A percentile compares a stretch with the other conserved stretches of the same genome.
Evolutionary conservation across 768 basidiomycete species (phyloP).

Genomic region (Leucocoprinus birnbaumii): DNA sequence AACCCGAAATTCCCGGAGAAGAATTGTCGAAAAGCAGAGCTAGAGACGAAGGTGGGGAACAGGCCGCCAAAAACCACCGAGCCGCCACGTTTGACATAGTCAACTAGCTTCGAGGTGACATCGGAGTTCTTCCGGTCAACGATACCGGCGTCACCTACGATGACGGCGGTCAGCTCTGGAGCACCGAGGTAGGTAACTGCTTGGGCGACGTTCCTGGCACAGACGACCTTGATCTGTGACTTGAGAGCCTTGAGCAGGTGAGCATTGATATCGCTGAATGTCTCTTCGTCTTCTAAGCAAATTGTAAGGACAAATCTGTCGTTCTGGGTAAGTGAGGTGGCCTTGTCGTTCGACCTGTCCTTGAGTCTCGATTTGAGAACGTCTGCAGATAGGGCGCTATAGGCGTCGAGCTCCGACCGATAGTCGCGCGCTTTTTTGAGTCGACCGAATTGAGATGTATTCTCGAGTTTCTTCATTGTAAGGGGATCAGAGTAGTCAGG

Average conservation of each 20-base stretch:
- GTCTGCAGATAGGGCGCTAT: background rate
- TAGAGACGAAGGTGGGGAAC: constrained; percentile 27
- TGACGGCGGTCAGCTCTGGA: constrained; percentile 26
- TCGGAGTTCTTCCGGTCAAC: constrained; percentile 17
- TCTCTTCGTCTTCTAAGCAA: constrained; percentile 23
- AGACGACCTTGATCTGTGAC: constrained; percentile 19
- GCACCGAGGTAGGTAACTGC: constrained; percentile 24
- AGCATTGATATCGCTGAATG: constrained; percentile 19
- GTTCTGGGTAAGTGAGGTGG: background rate
- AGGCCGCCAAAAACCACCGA: constrained; percentile 31
- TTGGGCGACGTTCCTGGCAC: constrained; percentile 14
- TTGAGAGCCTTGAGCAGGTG: constrained; percentile 26
- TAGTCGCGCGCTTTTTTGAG: background rate
- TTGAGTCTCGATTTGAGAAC: constrained; percentile 6
- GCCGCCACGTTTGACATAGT: constrained; percentile 36
- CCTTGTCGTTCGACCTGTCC: background rate
- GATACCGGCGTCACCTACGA: constrained; percentile 35
- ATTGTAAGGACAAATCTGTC: constrained; percentile 26
- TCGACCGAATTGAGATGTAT: background rate
- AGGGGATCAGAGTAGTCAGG: background rate
- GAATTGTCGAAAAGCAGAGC: constrained; percentile 22
- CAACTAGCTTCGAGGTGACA: constrained; percentile 28
- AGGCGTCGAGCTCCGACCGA: background rate
- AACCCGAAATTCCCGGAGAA: constrained; percentile 30
- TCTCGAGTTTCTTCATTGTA: background rate